Evolutionary conservation across 1,139 yeast genomes (phyloP).

Genomic region (Yamadazyma sp.): DNA sequence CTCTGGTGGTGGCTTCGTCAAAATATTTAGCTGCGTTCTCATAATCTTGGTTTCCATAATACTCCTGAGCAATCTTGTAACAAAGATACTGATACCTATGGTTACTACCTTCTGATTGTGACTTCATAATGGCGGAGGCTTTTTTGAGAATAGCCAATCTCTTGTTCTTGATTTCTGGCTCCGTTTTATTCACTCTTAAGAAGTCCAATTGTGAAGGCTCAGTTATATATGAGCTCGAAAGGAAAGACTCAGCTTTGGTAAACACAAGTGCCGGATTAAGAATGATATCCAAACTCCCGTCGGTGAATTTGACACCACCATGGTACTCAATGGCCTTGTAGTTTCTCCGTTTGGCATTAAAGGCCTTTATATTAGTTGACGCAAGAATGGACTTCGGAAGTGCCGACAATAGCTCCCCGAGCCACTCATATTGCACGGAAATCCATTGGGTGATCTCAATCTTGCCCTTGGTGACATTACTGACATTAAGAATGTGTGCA

Average conservation of each 20-base stretch:
- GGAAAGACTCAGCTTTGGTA: slow-evolving; percentile 21
- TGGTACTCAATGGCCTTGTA: slow-evolving; percentile 18
- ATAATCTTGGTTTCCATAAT: slow-evolving; percentile 18
- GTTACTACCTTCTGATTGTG: not conserved
- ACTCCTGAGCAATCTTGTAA: slow-evolving; percentile 52
- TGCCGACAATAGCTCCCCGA: slow-evolving; percentile 53
- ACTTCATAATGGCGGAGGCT: slow-evolving; percentile 10
- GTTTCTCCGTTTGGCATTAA: slow-evolving; percentile 12
- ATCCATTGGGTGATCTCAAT: slow-evolving; percentile 34
- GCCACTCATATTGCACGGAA: slow-evolving; percentile 49
- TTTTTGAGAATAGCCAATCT: slow-evolving; percentile 9
- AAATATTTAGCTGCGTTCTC: slow-evolving; percentile 42
- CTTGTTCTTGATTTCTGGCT: slow-evolving; percentile 3
- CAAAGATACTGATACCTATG: slow-evolving; percentile 28
- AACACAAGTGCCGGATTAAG: slow-evolving; percentile 32
- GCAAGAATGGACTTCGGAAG: slow-evolving; percentile 47
- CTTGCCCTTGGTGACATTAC: slow-evolving; percentile 14
- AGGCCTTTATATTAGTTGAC: slow-evolving; percentile 14
- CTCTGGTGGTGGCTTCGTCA: slow-evolving; percentile 13
- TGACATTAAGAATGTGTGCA: slow-evolving; percentile 54
- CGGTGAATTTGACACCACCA: slow-evolving; percentile 37
- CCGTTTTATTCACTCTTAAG: slow-evolving; percentile 4
- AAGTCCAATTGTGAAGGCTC: slow-evolving; percentile 12
- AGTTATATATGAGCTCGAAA: slow-evolving; percentile 1
- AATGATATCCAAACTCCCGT: slow-evolving; percentile 27